These are phyloP conservation scores for Thermochaetoides dissita DNA, from an alignment of 2,329 filamentous ascomycete species.

Conservation along the genomic window DNA sequence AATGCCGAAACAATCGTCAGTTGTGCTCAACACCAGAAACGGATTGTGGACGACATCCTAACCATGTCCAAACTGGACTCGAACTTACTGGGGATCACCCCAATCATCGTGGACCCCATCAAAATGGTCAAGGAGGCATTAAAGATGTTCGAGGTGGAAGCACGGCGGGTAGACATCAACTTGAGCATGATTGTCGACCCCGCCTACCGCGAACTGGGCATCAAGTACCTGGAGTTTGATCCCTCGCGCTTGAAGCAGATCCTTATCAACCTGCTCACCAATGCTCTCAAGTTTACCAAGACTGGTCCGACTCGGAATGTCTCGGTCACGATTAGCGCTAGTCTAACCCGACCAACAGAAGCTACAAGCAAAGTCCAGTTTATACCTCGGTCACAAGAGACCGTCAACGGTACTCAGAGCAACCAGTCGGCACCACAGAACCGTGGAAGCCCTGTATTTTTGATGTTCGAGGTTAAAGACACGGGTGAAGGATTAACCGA, in stretches of 20 bases:
- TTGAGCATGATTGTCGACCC: slow-evolving; percentile 50
- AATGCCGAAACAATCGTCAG: slow-evolving; percentile 65
- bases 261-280: slow-evolving; percentile 66
- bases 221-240: slow-evolving; percentile 57
- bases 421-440: slow-evolving; percentile 21
- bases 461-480: slow-evolving; percentile 63
- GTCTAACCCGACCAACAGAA: slow-evolving; percentile 24
- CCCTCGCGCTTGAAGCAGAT: slow-evolving; percentile 65
- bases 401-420: slow-evolving; percentile 19
- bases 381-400: slow-evolving; percentile 41
- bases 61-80: slow-evolving; percentile 66
- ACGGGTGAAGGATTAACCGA: slow-evolving; percentile 61
- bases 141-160: slow-evolving; percentile 67
- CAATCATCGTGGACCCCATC: slow-evolving; percentile 53
- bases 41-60: slow-evolving; percentile 62
- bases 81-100: slow-evolving; percentile 57
- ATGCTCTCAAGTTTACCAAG: slow-evolving; percentile 71
- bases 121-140: slow-evolving; percentile 52
- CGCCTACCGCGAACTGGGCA: slow-evolving; percentile 41
- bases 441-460: slow-evolving; percentile 39
- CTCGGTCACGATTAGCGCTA: slow-evolving; percentile 33
- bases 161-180: slow-evolving; percentile 53
- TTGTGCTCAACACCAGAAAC: slow-evolving; percentile 68
- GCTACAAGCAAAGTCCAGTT: slow-evolving; percentile 40
- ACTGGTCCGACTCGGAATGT: slow-evolving; percentile 44